phyloP scores from a whole-genome alignment of 345 rosid genomes.

The Populus tremula region DNA sequence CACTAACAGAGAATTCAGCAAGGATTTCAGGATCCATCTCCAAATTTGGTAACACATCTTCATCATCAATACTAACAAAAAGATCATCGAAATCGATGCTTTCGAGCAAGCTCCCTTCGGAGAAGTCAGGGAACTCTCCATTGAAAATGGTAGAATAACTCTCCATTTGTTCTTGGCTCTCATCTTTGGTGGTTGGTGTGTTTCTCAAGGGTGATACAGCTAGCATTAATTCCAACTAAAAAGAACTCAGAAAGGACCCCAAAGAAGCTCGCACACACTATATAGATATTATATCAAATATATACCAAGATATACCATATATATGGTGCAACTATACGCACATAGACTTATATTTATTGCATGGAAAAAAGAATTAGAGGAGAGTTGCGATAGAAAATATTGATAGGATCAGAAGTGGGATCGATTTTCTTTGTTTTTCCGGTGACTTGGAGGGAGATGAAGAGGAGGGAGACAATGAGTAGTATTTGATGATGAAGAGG shows the following conservation, averaged over 20 bases:
- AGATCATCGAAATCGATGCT: conserved; percentile 78
- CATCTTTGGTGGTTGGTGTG: conserved; percentile 30
- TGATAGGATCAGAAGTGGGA: neutral
- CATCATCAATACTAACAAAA: conserved; percentile 56
- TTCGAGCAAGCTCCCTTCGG: conserved; percentile 45
- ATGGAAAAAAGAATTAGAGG: conserved; percentile 4
- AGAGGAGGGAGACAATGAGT: conserved; percentile 11
- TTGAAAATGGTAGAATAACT: conserved; percentile 23
- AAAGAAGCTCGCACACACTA: neutral
- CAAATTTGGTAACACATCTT: conserved; percentile 60
- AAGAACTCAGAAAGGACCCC: neutral
- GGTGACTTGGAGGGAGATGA: conserved; percentile 14
- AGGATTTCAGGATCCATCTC: conserved; percentile 69
- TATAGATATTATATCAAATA: neutral
- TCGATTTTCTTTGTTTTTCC: neutral
- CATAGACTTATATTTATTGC: neutral
- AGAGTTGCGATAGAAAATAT: neutral
- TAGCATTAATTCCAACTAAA: conserved; percentile 49
- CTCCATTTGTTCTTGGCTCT: conserved; percentile 45
- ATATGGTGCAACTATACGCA: conserved; percentile 19
- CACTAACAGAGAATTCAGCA: conserved; percentile 50
- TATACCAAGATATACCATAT: neutral
- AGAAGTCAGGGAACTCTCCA: conserved; percentile 48
- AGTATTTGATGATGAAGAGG: conserved; percentile 8
- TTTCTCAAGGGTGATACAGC: conserved; percentile 59